Percentiles rank a stretch among this genome's conserved stretches.
Evolutionary conservation across 192 early-diverging fungal species (phyloP).

Genomic region (Gryganskiella cystojenkinii): DNA sequence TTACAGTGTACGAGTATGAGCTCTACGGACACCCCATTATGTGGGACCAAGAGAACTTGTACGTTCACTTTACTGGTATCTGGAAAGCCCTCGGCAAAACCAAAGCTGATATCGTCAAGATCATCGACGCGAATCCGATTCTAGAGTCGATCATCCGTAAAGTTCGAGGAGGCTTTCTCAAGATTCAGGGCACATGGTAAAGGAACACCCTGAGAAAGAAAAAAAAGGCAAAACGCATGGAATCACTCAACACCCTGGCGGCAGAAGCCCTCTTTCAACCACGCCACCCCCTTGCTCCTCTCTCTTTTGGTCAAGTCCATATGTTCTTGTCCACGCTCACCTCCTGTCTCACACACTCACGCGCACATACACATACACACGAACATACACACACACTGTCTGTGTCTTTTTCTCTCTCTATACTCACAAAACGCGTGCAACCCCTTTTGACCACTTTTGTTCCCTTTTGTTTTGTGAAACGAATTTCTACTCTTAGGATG

Average conservation of each 20-base stretch:
- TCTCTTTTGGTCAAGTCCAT: background rate
- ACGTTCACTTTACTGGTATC: slow-evolving; percentile 70
- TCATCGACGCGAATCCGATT: slow-evolving; percentile 68
- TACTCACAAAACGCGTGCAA: no score
- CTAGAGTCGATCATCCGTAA: slow-evolving; percentile 63
- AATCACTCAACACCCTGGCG: no score
- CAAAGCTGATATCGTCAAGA: slow-evolving; percentile 70
- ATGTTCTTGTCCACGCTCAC: background rate
- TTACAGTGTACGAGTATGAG: slow-evolving; percentile 66
- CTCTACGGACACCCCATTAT: slow-evolving; percentile 69
- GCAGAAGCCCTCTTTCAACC: no score
- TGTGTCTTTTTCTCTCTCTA: no score
- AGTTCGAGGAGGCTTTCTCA: slow-evolving; percentile 68
- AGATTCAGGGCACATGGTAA: slow-evolving; percentile 73
- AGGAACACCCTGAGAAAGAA: no score
- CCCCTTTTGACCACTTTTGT: no score
- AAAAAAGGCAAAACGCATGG: no score
- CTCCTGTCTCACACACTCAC: background rate
- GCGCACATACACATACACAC: no score
- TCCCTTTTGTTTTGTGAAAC: background rate
- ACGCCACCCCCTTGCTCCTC: background rate
- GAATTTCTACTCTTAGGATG: slow-evolving; percentile 17
- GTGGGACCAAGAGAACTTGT: slow-evolving; percentile 72
- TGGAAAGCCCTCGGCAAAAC: slow-evolving; percentile 70
- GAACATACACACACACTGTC: no score